phyloP scores from a whole-genome alignment of 2,329 filamentous ascomycete genomes.

The Ceratocystis ficicola region DNA sequence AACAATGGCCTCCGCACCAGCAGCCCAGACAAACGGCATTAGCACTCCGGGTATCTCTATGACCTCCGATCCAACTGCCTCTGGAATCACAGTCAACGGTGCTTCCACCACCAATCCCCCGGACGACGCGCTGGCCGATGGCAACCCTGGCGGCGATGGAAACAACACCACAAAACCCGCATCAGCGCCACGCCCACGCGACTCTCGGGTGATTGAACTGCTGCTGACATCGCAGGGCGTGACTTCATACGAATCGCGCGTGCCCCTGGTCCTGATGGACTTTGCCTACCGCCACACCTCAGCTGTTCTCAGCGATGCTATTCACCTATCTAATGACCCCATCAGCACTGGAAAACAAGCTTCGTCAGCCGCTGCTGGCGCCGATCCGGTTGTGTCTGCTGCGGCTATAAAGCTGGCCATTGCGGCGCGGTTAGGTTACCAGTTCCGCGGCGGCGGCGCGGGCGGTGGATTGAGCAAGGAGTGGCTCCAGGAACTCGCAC shows the following conservation, averaged over 20 bases:
- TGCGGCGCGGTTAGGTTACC: constrained; percentile 52
- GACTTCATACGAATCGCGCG: constrained; percentile 66
- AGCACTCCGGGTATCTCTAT: constrained; percentile 31
- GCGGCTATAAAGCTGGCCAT: constrained; percentile 64
- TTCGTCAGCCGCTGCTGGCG: constrained; percentile 36
- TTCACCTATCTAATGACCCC: constrained; percentile 57
- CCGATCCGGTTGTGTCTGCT: constrained; percentile 47
- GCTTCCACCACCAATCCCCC: constrained; percentile 19
- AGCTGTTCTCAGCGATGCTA: constrained; percentile 55
- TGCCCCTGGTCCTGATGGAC: constrained; percentile 71
- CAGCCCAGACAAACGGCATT: constrained; percentile 42
- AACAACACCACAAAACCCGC: constrained; percentile 28
- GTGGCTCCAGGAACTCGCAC: constrained; percentile 62
- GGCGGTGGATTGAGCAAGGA: constrained; percentile 54
- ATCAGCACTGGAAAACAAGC: constrained; percentile 45
- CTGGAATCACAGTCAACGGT: constrained; percentile 23
- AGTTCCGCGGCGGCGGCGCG: constrained; percentile 48
- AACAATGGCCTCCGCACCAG: constrained; percentile 17
- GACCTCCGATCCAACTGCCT: not conserved
- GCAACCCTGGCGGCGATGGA: constrained; percentile 19
- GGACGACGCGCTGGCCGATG: not conserved
- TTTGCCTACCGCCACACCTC: constrained; percentile 76
- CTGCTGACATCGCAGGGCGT: constrained; percentile 69
- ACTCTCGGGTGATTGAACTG: constrained; percentile 67
- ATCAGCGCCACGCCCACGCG: constrained; percentile 53